Evolutionary conservation across 2,329 filamentous ascomycete genomes (phyloP).

Genomic region (Sclerotinia trifoliorum): DNA sequence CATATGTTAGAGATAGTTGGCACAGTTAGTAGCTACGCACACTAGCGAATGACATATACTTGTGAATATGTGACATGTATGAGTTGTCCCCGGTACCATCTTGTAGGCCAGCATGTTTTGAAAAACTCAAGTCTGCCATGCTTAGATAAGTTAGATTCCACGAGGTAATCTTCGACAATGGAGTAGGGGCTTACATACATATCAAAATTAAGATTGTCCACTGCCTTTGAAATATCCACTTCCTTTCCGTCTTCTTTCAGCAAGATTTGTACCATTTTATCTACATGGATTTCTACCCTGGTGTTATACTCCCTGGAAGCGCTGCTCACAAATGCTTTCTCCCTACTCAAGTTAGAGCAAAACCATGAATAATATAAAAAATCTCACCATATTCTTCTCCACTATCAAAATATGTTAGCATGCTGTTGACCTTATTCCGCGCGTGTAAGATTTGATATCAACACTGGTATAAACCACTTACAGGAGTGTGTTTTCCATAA

Average conservation of each 20-base stretch:
- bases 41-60: slow-evolving; percentile 22
- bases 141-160: slow-evolving; percentile 12
- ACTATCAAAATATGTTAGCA: slow-evolving; percentile 8
- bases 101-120: slow-evolving; percentile 25
- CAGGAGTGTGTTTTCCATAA: slow-evolving; percentile 22
- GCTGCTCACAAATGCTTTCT: slow-evolving; percentile 25
- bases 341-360: slow-evolving; percentile 2
- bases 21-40: slow-evolving; percentile 7
- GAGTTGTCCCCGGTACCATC: slow-evolving; percentile 24
- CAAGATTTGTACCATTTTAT: slow-evolving; percentile 22
- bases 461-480: neutral
- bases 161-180: neutral
- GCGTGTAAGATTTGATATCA: neutral
- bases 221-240: slow-evolving; percentile 21
- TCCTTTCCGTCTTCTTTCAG: slow-evolving; percentile 15
- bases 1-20: neutral
- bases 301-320: slow-evolving; percentile 26
- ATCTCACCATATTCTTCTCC: slow-evolving; percentile 27
- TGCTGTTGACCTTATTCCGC: neutral
- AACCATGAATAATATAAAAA: neutral
- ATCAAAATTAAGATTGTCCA: slow-evolving; percentile 27
- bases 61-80: slow-evolving; percentile 28
- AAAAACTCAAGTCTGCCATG: slow-evolving; percentile 28
- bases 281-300: slow-evolving; percentile 26
- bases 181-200: slow-evolving; percentile 19